These are phyloP conservation scores for Dittrichia graveolens DNA, from an alignment of 129 eudicot species.

Conservation along the genomic window DNA sequence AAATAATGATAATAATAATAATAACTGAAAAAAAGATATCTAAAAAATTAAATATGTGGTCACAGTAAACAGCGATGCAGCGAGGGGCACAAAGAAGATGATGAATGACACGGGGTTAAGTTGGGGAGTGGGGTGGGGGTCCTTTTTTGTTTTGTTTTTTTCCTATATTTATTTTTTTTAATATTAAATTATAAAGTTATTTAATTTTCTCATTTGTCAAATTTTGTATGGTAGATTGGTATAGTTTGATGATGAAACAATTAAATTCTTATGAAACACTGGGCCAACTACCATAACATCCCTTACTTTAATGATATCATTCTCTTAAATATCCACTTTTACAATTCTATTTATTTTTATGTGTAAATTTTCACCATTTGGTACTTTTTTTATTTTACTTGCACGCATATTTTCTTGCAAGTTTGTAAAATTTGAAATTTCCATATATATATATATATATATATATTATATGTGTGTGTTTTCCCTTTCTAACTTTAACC, in stretches of 20 bases:
- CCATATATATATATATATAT: background rate
- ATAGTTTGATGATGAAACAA: constrained; percentile 68
- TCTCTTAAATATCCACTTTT: constrained; percentile 2
- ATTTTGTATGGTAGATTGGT: constrained; percentile 55
- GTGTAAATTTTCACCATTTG: background rate
- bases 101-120: constrained; percentile 30
- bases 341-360: background rate
- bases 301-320: constrained; percentile 39
- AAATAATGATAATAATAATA: background rate
- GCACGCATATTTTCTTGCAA: background rate
- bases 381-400: constrained; percentile 21
- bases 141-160: constrained; percentile 24
- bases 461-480: background rate
- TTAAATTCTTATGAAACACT: constrained; percentile 50
- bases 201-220: constrained; percentile 28
- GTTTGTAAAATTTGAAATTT: background rate
- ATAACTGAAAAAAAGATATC: background rate
- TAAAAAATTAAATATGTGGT: constrained; percentile 21
- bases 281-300: constrained; percentile 64
- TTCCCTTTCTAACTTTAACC: constrained; percentile 10
- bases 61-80: constrained; percentile 1
- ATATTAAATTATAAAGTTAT: constrained; percentile 3
- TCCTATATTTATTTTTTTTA: constrained; percentile 23
- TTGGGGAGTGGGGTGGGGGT: constrained; percentile 20
- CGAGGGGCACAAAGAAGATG: constrained; percentile 25